These are phyloP conservation scores for Geotrichum histeridarum DNA, from an alignment of 1,139 yeast genomes.

Conservation along the genomic window DNA sequence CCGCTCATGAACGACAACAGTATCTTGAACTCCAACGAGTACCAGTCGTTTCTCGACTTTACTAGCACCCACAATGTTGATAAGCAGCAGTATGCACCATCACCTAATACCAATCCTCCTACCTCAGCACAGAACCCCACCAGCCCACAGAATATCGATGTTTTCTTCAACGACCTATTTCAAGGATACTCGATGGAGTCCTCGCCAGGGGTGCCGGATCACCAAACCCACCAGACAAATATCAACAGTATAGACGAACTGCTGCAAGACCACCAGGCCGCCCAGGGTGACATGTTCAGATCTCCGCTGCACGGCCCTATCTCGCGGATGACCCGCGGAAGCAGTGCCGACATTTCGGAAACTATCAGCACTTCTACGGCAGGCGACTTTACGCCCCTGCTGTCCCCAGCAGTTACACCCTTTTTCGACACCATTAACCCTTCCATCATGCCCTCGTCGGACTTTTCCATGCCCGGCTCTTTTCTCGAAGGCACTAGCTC, in stretches of 20 bases:
- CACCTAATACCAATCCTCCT: not conserved
- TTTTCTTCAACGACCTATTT: constrained; percentile 6
- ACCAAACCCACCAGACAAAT: not conserved
- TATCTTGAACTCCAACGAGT: constrained; percentile 3
- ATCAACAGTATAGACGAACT: constrained; percentile 2
- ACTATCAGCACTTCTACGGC: constrained; percentile 16
- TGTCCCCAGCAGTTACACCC: constrained; percentile 72
- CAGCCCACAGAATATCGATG: constrained; percentile 8
- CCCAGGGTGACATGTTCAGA: not conserved
- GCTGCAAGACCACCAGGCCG: not conserved
- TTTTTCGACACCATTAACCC: constrained; percentile 40
- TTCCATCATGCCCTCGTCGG: constrained; percentile 25
- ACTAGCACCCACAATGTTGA: not conserved
- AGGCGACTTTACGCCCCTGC: constrained; percentile 57
- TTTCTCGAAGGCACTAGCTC: constrained; percentile 39
- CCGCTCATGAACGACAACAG: constrained; percentile 1
- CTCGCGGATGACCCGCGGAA: not conserved
- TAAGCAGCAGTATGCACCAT: not conserved
- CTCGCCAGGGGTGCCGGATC: constrained; percentile 1
- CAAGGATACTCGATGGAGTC: constrained; percentile 9
- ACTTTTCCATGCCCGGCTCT: constrained; percentile 32
- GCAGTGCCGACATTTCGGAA: constrained; percentile 1
- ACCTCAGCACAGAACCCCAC: not conserved
- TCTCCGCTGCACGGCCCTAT: constrained; percentile 4
- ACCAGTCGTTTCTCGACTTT: constrained; percentile 12